Evolutionary conservation across 768 basidiomycete species (phyloP), one percentile per base, ranked within the genome.

Genomic region (Tricholoma sp.): DNA sequence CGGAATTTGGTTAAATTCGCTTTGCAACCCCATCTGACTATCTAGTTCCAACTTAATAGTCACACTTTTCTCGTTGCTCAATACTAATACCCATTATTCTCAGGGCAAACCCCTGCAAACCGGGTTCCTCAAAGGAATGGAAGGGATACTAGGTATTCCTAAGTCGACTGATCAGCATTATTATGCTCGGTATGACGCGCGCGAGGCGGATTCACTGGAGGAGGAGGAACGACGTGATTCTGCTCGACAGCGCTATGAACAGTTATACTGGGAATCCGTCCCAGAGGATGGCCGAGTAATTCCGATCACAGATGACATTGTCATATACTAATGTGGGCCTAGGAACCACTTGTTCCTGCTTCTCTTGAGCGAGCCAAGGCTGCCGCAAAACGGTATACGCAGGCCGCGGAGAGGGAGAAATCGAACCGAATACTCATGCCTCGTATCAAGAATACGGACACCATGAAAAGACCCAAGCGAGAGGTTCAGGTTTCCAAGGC

Each of bases 111-210:
- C 73, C 3, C 64, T 94, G 4, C 94, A 97, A 74, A 88, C 83
- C 0, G 90, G 91, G 8, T 93, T 95, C 70, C 80, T 76, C 6
- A 66, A 69, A 44, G 91, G 88, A 15, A 97, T 97, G 94, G 93
- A 97, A 63, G 71, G 72, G 39, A 68, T 91, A 4, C 76, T 97
- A 29, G 87, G 83, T 37, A 83, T 89, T n/a, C 71, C 68, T 50
- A 32, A 39, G 48, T 56, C 18, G 36, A 33, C 32, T 8, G 50
- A 48, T 42, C 61, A 64, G 18, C 54, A 63, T 31, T 52, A 44
- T 1, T 29, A 52, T 24, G 39, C 54, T 18, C 71, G 83, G 47
- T 72, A 75, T 18, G 80, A 88, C 59, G 77, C 78, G 7, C 74
- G 77, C 8, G 78, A 80, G 61, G 87, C 87, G 0, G 90, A 92